These are phyloP conservation scores for Agrostemma githago DNA, from an alignment of 148 eudicot species.

Conservation along the genomic window DNA sequence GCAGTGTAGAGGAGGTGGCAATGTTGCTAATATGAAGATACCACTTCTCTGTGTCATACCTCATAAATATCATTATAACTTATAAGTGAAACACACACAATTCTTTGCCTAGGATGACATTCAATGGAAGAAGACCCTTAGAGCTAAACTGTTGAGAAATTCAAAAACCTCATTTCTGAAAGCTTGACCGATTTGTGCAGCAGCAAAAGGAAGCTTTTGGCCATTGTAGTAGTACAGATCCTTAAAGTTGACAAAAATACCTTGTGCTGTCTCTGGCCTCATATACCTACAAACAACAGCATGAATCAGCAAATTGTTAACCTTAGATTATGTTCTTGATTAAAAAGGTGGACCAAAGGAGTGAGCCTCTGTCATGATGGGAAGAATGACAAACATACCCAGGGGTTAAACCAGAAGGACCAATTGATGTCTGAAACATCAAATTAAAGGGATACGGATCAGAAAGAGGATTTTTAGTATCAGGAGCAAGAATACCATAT, in stretches of 20 bases:
- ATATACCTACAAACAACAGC: slow-evolving; percentile 49
- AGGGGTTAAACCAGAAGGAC: slow-evolving; percentile 72
- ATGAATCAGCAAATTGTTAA: not conserved
- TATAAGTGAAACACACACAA: not conserved
- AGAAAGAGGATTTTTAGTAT: slow-evolving; percentile 85
- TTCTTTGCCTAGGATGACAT: not conserved
- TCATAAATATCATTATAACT: not conserved
- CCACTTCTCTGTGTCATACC: not conserved
- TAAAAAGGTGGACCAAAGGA: not conserved
- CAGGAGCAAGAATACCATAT: slow-evolving; percentile 82
- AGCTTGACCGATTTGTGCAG: slow-evolving; percentile 94
- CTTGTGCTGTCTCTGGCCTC: slow-evolving; percentile 99
- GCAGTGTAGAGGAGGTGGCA: not conserved
- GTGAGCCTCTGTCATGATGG: not conserved
- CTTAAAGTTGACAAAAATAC: slow-evolving; percentile 93
- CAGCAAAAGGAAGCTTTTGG: slow-evolving; percentile 90
- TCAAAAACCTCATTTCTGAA: slow-evolving; percentile 76
- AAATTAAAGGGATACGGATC: slow-evolving; percentile 89
- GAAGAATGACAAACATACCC: slow-evolving; percentile 43
- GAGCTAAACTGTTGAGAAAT: not conserved
- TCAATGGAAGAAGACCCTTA: not conserved
- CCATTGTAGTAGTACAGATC: slow-evolving; percentile 92
- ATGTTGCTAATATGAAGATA: not conserved
- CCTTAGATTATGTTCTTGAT: not conserved
- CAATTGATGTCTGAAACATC: slow-evolving; percentile 95